Conservation (phyloP, 139 green algal genomes). For the Raphidocelis subcapitata region DNA sequence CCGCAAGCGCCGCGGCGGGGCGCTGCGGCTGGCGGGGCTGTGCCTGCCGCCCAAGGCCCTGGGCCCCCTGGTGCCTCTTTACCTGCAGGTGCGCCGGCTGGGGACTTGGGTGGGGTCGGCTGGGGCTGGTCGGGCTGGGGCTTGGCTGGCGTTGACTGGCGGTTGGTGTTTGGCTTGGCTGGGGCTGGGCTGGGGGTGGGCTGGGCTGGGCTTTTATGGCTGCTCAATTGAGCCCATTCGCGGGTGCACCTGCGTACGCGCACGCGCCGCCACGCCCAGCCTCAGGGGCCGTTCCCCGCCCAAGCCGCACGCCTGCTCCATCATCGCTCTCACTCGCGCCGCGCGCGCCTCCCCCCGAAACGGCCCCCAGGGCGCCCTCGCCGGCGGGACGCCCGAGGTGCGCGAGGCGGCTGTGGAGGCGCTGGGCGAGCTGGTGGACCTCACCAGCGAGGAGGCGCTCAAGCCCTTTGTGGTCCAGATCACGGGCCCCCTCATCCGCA, state of each 20-base stretch:
- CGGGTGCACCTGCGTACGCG: too few relatives aligned
- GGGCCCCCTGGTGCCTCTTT: conserved; percentile 89
- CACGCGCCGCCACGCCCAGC: too few relatives aligned
- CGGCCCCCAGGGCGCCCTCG: conserved; percentile 35
- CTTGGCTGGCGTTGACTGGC: too few relatives aligned
- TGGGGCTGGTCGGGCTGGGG: too few relatives aligned
- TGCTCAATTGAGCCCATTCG: too few relatives aligned
- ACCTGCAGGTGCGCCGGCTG: too few relatives aligned
- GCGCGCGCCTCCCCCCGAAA: neutral
- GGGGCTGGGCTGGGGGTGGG: conserved; percentile 44
- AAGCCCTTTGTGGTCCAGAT: conserved; percentile 91
- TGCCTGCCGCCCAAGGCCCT: conserved; percentile 85
- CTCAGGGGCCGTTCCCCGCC: too few relatives aligned
- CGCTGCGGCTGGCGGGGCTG: conserved; percentile 74
- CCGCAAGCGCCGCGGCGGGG: conserved; percentile 56
- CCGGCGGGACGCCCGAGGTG: conserved; percentile 72
- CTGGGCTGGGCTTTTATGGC: neutral
- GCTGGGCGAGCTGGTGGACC: conserved; percentile 86
- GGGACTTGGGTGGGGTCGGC: too few relatives aligned
- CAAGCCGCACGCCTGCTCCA: too few relatives aligned
- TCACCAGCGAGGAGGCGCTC: conserved; percentile 76
- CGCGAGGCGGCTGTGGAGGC: conserved; percentile 89
- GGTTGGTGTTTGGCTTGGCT: too few relatives aligned
- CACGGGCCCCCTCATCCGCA: conserved; percentile 94
- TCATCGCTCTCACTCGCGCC: neutral